Percentiles rank a stretch among this genome's conserved stretches.
Evolutionary conservation across 108 stramenopile genomes (phyloP).

Genomic region (Mediolabrus comicus): DNA sequence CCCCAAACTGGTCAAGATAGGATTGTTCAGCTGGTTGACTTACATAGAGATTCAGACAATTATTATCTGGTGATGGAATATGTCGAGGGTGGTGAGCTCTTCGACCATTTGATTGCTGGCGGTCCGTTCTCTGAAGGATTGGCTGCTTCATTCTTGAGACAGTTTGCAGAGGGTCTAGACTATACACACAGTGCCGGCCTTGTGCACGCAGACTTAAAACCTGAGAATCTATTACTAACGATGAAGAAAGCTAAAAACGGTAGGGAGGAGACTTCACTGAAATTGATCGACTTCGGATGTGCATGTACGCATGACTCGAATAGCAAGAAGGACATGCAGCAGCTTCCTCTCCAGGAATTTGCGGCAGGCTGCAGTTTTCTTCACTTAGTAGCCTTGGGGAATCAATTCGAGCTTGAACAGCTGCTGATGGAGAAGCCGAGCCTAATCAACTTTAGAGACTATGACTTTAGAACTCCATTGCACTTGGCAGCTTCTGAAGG

Average conservation of each 20-base stretch:
- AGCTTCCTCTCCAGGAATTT: constrained; percentile 3
- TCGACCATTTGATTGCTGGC: constrained; percentile 21
- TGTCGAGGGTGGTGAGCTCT: constrained; percentile 39
- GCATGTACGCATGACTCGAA: not conserved
- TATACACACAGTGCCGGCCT: constrained; percentile 15
- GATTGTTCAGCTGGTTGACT: not conserved
- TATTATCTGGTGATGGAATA: constrained; percentile 5
- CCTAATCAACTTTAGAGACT: constrained; percentile 25
- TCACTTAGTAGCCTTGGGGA: constrained; percentile 4
- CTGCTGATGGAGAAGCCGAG: not conserved
- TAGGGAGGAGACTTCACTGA: constrained; percentile 1
- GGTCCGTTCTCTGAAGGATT: constrained; percentile 28
- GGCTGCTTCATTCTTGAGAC: constrained; percentile 26
- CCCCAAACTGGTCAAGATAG: not conserved
- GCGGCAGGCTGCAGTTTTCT: constrained; percentile 3
- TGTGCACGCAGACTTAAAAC: not conserved
- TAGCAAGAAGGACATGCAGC: constrained; percentile 1
- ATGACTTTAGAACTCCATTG: constrained; percentile 34
- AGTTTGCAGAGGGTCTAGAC: constrained; percentile 33
- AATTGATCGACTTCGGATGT: constrained; percentile 37
- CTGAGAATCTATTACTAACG: not conserved
- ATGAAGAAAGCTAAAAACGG: not conserved
- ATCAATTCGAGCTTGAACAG: constrained; percentile 11
- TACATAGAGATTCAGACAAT: not conserved
- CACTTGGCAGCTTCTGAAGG: constrained; percentile 28